Base-by-base conservation (phyloP, 2,329 filamentous ascomycete species). In the Ophiostoma fasciatum region DNA sequence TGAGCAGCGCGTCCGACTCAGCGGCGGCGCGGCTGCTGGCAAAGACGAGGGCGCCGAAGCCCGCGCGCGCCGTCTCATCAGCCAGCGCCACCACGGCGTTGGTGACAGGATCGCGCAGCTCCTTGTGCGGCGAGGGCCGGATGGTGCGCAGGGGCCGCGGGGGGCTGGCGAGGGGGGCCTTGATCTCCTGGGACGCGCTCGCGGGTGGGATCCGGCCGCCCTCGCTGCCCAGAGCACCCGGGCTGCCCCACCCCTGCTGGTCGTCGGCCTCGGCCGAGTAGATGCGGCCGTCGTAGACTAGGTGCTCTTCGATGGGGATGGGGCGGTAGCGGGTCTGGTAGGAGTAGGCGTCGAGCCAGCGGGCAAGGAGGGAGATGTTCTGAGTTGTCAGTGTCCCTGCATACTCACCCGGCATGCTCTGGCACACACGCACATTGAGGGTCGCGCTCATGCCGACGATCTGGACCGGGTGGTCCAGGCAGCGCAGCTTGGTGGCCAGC, bases 361-460 rank as follows among this genome's bases (percentile, higher is more conserved):
- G 61, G 3, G 78, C 77, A 33, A 85, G 61, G 21, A 82, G 50
- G 37, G 73, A 64, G 33, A 79, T 77, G 48, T 85, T 84, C 76
- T 44, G 10, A 29, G 15, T n/a, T n/a, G 13, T 8, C 4, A 25
- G 15, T n/a, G n/a, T n/a, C n/a, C n/a, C n/a, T n/a, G n/a, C n/a
- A n/a, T n/a, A n/a, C n/a, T n/a, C n/a, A n/a, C n/a, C n/a, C n/a
- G n/a, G n/a, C n/a, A 22, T 10, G 10, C 21, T 22, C 21, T 22
- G 21, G 12, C 13, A 28, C 14, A 2, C 5, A 55, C 66, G 48
- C 57, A 81, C 78, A 37, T 76, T 74, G 31, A 87, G 60, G 1
- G 81, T 85, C 5, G 81, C 81, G 47, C 81, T 85, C 81, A 87
- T 85, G 45, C 78, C 80, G 39, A 84, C 60, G 15, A 85, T 74